Conservation (phyloP, 1,284 basidiomycete genomes). For the Coniophora puteana region DNA sequence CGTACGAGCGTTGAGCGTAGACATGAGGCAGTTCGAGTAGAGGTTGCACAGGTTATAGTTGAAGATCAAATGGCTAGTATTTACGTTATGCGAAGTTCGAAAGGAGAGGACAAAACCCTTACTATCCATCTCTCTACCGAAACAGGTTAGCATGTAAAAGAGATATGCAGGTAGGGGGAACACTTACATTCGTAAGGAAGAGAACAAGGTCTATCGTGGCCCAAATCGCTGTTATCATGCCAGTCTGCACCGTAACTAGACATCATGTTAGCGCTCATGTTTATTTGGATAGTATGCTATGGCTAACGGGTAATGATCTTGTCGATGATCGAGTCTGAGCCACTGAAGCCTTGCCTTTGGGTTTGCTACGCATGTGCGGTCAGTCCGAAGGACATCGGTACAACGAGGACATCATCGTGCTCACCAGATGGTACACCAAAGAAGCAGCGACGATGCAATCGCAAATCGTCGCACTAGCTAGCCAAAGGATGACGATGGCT, state of each 20-base stretch:
- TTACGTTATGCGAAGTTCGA: neutral
- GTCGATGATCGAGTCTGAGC: slow-evolving; percentile 16
- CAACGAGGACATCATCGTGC: neutral
- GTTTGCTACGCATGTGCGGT: too few species aligned
- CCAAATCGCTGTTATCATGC: slow-evolving; percentile 22
- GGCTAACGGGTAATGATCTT: slow-evolving; percentile 17
- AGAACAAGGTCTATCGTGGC: slow-evolving; percentile 19
- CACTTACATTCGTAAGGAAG: slow-evolving; percentile 1
- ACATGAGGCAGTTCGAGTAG: slow-evolving; percentile 1
- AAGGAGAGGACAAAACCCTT: neutral
- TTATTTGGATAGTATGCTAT: neutral
- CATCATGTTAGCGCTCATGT: neutral
- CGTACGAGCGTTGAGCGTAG: neutral
- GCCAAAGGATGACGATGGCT: slow-evolving; percentile 19
- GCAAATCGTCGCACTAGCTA: slow-evolving; percentile 11
- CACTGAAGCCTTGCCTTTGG: slow-evolving; percentile 13
- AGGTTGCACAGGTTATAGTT: neutral
- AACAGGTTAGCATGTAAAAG: too few species aligned
- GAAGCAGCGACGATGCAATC: slow-evolving; percentile 13
- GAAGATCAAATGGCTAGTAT: slow-evolving; percentile 1
- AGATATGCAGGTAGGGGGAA: too few species aligned
- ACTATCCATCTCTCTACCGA: too few species aligned
- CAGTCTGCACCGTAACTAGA: slow-evolving; percentile 27
- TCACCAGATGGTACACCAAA: slow-evolving; percentile 16
- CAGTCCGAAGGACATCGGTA: too few species aligned